phyloP scores from a whole-genome alignment of 2,329 filamentous ascomycete species.

The Microdochium trichocladiopsis region DNA sequence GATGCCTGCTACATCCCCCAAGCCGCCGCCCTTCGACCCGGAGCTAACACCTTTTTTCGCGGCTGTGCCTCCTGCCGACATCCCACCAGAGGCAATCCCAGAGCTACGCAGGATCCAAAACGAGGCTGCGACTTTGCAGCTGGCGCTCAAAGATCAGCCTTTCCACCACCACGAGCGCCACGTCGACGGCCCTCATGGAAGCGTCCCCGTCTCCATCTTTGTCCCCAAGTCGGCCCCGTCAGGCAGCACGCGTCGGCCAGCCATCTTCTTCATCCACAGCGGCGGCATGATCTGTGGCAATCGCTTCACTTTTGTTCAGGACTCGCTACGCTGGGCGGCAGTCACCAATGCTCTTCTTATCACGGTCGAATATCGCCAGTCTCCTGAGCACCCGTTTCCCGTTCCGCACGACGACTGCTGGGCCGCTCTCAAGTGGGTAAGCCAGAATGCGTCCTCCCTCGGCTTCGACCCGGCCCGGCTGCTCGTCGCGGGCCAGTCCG shows the following conservation, averaged over 20 bases:
- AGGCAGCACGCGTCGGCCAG: conserved; percentile 10
- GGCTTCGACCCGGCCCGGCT: conserved; percentile 30
- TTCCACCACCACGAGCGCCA: not conserved
- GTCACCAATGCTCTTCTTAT: conserved; percentile 9
- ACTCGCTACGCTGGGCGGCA: conserved; percentile 11
- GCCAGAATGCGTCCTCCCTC: conserved; percentile 27
- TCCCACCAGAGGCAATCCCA: not conserved
- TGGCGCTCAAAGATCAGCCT: not conserved
- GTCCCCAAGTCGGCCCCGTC: conserved; percentile 10
- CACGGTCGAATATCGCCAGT: conserved; percentile 18
- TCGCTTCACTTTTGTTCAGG: conserved; percentile 13
- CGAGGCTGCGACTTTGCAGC: not conserved
- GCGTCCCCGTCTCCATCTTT: conserved; percentile 9
- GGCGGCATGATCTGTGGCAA: conserved; percentile 19
- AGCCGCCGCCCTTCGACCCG: not conserved
- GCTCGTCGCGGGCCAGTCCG: conserved; percentile 32
- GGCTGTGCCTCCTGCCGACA: not conserved
- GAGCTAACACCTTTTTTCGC: not conserved
- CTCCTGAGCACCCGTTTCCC: conserved; percentile 20
- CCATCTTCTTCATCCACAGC: conserved; percentile 17
- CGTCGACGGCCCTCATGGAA: not conserved
- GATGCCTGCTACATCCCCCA: not conserved
- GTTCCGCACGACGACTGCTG: conserved; percentile 18
- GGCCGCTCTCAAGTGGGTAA: conserved; percentile 26
- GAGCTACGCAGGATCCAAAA: not conserved